phyloP scores from a whole-genome alignment of 2,329 filamentous ascomycete genomes.

The Penicillium crustosum region DNA sequence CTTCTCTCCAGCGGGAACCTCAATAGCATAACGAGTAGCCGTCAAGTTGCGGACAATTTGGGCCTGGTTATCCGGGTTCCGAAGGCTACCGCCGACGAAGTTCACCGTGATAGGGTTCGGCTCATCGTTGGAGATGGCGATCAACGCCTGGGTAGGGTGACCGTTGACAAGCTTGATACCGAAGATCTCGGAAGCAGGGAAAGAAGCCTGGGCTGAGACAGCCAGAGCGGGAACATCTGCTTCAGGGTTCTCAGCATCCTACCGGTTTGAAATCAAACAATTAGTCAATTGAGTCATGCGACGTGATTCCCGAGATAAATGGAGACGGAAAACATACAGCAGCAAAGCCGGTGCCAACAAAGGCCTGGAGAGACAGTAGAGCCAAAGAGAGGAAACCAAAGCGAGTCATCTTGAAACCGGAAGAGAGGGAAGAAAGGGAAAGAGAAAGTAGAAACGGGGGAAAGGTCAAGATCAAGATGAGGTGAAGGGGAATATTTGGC shows the following conservation, averaged over 20 bases:
- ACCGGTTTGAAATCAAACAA: conserved; percentile 13
- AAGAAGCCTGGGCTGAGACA: conserved; percentile 57
- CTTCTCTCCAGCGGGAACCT: conserved; percentile 73
- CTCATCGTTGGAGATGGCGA: conserved; percentile 85
- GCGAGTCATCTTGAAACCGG: conserved; percentile 63
- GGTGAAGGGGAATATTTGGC: conserved; percentile 23
- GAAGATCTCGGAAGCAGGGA: conserved; percentile 74
- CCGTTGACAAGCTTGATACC: conserved; percentile 96
- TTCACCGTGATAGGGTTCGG: conserved; percentile 69
- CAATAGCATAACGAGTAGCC: conserved; percentile 68
- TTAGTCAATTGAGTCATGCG: conserved; percentile 26
- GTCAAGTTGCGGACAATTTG: conserved; percentile 82
- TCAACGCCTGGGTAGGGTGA: conserved; percentile 74
- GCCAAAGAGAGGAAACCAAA: conserved; percentile 71
- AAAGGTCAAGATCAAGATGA: conserved; percentile 6
- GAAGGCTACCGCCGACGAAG: conserved; percentile 74
- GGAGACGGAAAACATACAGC: conserved; percentile 52
- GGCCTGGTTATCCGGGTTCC: conserved; percentile 57
- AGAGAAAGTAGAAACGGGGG: background rate
- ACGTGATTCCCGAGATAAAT: background rate
- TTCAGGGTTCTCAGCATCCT: conserved; percentile 63
- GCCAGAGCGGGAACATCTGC: conserved; percentile 61
- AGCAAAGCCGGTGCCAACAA: conserved; percentile 63
- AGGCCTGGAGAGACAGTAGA: conserved; percentile 67
- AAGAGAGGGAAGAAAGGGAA: conserved; percentile 14